Evolutionary conservation across 495 filamentous ascomycete genomes (phyloP), one percentile per base, ranked within the genome.

Genomic region (Trichocladium antarcticum): DNA sequence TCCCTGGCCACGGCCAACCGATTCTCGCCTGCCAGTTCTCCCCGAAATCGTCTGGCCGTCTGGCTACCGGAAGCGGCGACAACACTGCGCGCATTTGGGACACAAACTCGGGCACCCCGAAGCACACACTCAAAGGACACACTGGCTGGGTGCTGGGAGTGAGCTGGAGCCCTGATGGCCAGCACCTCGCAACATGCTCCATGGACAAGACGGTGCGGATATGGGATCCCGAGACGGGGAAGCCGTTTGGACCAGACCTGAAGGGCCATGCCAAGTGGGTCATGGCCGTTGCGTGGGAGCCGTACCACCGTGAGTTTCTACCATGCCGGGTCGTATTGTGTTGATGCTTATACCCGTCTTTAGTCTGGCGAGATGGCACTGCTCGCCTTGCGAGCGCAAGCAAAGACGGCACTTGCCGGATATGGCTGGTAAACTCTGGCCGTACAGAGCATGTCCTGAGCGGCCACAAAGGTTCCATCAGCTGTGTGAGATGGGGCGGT

Each of bases 251-350:
- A 8, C 72, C 74, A 17, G 77, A 86, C 5, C 72, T 97, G 57
- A 95, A 85, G 65, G 92, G 90, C 2, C 92, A 99, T 60, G 77
- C 80, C 4, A 93, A 93, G 63, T 95, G 86, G 84, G 84, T 96
- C 37, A 88, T 83, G 21, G 84, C 76, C 58, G 66, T 96, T 35
- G 79, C 84, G 1, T 99, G 92, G 92, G 88, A 97, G 63, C 90
- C 93, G 11, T 96, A 90, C 63, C 93, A 97, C 57, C 62, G 56
- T 59, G 47, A 53, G 56, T 51, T 0, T 8, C 0, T 21, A 6
- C 2, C 22, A 21, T 17, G 1, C 1, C 24, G 16, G 6, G 22
- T 16, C 17, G 1, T 5, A n/a, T 19, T 27, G 1, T 14, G 15
- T 6, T 19, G 1, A 1, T 17, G 49, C 37, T 48, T 32, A 40